A percentile compares a stretch with the other conserved stretches of the same genome.
phyloP scores from a whole-genome alignment of 495 filamentous ascomycete genomes.

The Aspergillus incahuasiensis region DNA sequence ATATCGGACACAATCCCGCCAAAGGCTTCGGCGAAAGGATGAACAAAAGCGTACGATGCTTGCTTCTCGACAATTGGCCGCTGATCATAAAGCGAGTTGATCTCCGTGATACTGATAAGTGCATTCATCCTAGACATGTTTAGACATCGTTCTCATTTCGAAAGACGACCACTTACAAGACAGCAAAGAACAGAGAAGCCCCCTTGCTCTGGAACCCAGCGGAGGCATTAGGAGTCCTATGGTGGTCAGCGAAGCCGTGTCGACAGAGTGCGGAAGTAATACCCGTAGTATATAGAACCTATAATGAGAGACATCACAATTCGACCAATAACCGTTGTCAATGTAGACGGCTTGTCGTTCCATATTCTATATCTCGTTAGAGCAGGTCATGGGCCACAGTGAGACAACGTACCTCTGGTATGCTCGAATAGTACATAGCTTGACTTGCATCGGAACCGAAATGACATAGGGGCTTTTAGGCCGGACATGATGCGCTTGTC shows the following conservation, averaged over 20 bases:
- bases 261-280: constrained; percentile 33
- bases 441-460: constrained; percentile 43
- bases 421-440: constrained; percentile 45
- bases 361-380: constrained; percentile 44
- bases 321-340: constrained; percentile 77
- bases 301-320: constrained; percentile 76
- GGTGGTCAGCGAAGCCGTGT: constrained; percentile 32
- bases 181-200: constrained; percentile 83
- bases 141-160: constrained; percentile 49
- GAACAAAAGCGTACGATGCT: constrained; percentile 60
- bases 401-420: constrained; percentile 39
- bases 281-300: constrained; percentile 81
- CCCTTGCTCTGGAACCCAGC: constrained; percentile 73
- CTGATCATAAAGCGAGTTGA: constrained; percentile 56
- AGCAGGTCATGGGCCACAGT: constrained; percentile 11
- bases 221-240: constrained; percentile 54
- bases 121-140: constrained; percentile 47
- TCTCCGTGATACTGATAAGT: constrained; percentile 53
- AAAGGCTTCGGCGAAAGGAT: constrained; percentile 55
- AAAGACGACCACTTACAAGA: constrained; percentile 58
- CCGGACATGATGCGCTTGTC: constrained; percentile 41
- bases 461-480: constrained; percentile 44
- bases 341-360: constrained; percentile 70
- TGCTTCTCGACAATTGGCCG: constrained; percentile 65
- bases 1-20: constrained; percentile 58